Evolutionary conservation across 345 rosid genomes (phyloP).

Genomic region (Combretum micranthum): DNA sequence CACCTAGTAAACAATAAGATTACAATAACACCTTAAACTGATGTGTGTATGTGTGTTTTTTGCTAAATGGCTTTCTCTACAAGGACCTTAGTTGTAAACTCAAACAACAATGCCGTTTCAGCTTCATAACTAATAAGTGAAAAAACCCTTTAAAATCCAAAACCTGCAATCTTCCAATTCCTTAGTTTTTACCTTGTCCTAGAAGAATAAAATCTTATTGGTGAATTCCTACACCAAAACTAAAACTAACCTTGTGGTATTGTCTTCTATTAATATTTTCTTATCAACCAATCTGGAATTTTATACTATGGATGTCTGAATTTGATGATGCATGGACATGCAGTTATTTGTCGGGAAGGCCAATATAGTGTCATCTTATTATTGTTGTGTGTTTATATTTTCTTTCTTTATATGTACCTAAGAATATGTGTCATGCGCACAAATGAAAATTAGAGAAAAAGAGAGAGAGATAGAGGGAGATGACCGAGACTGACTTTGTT

Average conservation of each 20-base stretch:
- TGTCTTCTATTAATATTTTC: conserved; percentile 16
- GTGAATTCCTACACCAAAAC: conserved; percentile 34
- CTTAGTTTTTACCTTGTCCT: conserved; percentile 13
- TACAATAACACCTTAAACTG: conserved; percentile 3
- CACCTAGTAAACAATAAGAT: conserved; percentile 8
- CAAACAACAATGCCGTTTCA: conserved; percentile 11
- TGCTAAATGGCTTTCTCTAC: neutral
- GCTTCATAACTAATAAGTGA: conserved; percentile 7
- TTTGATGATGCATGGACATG: neutral
- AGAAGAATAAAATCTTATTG: conserved; percentile 29
- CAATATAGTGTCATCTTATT: neutral
- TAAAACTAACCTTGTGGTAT: conserved; percentile 18
- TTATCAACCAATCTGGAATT: conserved; percentile 21
- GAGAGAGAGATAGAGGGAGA: neutral
- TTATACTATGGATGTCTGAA: neutral
- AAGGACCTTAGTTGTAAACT: conserved; percentile 1
- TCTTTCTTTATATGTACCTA: neutral
- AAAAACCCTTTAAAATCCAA: conserved; percentile 3
- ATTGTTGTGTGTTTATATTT: neutral
- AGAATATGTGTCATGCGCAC: neutral
- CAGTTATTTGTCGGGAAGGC: neutral
- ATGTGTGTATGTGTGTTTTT: conserved; percentile 2
- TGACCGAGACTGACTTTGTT: conserved; percentile 12
- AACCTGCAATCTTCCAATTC: conserved; percentile 4
- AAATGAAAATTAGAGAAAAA: conserved; percentile 6